These are phyloP conservation scores for Pythium coloratum DNA, from an alignment of 352 stramenopile species.

Conservation along the genomic window DNA sequence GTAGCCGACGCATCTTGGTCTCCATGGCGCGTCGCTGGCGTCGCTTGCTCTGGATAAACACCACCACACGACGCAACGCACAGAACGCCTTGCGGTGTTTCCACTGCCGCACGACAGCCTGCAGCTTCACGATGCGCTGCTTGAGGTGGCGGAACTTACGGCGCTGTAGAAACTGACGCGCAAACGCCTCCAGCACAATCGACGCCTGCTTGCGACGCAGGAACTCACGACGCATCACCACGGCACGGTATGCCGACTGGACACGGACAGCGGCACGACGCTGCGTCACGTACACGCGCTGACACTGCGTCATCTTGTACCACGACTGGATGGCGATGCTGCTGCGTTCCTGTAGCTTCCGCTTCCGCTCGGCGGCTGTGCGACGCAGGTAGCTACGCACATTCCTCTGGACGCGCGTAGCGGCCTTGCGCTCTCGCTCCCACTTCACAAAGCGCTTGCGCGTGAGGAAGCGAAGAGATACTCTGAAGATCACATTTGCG, in stretches of 20 bases:
- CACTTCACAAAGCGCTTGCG: conserved; percentile 41
- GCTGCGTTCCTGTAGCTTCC: conserved; percentile 45
- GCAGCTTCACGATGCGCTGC: conserved; percentile 55
- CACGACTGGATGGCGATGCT: conserved; percentile 52
- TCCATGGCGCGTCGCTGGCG: conserved; percentile 37
- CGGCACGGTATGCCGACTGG: conserved; percentile 49
- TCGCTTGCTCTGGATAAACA: conserved; percentile 49
- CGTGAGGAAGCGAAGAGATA: conserved; percentile 41
- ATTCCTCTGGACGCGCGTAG: conserved; percentile 42
- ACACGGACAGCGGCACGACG: conserved; percentile 36
- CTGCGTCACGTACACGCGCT: conserved; percentile 33
- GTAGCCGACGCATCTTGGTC: conserved; percentile 24
- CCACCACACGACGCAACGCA: conserved; percentile 26
- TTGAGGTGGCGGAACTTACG: conserved; percentile 70
- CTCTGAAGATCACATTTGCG: conserved; percentile 38
- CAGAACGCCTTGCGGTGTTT: conserved; percentile 35
- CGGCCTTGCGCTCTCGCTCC: conserved; percentile 37
- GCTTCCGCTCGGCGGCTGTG: conserved; percentile 58
- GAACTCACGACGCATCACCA: conserved; percentile 46
- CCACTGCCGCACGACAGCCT: conserved; percentile 60
- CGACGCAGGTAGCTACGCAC: conserved; percentile 57
- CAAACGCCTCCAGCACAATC: conserved; percentile 65
- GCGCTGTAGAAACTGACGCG: conserved; percentile 66
- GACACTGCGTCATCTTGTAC: conserved; percentile 49
- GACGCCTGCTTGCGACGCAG: conserved; percentile 45